phyloP scores from a whole-genome alignment of 2,329 filamentous ascomycete species.

The Cladosporium phlei region DNA sequence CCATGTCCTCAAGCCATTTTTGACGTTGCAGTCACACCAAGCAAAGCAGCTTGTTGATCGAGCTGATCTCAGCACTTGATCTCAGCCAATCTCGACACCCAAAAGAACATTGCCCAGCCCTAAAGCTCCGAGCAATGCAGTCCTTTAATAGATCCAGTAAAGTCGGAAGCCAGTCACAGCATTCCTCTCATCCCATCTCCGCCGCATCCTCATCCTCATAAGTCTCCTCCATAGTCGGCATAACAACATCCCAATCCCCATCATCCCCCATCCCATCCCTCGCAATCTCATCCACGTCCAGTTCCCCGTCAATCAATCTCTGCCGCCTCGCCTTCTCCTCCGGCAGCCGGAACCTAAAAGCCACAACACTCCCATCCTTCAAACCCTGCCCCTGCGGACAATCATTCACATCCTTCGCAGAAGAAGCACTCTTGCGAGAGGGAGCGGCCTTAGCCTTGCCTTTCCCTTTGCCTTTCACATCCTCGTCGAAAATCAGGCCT shows the following conservation, averaged over 20 bases:
- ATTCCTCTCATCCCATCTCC: background rate
- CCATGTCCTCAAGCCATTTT: no score
- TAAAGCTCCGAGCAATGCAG: background rate
- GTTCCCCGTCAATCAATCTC: conserved; percentile 18
- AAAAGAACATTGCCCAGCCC: background rate
- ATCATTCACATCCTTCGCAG: conserved; percentile 28
- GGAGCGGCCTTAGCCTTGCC: conserved; percentile 30
- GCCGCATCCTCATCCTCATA: conserved; percentile 24
- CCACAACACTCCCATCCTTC: conserved; percentile 31
- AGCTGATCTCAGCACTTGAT: conserved; percentile 15
- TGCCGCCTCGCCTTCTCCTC: conserved; percentile 17
- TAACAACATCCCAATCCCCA: conserved; percentile 30
- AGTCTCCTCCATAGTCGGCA: conserved; percentile 31
- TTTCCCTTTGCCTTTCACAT: conserved; percentile 36
- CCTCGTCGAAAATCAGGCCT: conserved; percentile 25
- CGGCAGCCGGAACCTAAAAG: conserved; percentile 30
- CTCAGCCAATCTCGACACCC: background rate
- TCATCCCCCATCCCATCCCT: conserved; percentile 16
- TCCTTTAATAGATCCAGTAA: background rate
- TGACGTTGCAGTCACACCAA: no score
- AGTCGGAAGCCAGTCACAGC: background rate
- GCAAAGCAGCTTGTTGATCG: no score
- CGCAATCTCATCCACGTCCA: conserved; percentile 18
- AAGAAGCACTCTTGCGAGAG: conserved; percentile 28
- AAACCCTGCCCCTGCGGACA: conserved; percentile 35